A percentile compares a stretch with the other conserved stretches of the same genome.
Evolutionary conservation across 164 flowering plant genomes (phyloP).

Genomic region (Pachysandra terminalis): DNA sequence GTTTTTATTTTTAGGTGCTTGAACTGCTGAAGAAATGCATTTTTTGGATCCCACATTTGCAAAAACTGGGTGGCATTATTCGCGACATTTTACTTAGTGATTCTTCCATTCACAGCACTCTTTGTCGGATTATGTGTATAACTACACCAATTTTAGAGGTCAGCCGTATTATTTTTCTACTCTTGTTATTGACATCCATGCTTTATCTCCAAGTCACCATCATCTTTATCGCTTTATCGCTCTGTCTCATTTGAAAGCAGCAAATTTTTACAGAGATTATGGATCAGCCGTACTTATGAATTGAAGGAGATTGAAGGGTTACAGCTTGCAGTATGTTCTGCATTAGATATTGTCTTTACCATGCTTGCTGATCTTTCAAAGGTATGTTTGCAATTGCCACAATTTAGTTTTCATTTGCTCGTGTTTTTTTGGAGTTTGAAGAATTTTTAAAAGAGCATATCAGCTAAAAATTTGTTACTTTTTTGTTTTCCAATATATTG

Average conservation of each 20-base stretch:
- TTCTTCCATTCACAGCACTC: slow-evolving; percentile 69
- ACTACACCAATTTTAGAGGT: slow-evolving; percentile 73
- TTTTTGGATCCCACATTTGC: slow-evolving; percentile 25
- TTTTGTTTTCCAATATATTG: not conserved
- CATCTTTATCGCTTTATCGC: too few relatives aligned
- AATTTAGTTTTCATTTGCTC: not conserved
- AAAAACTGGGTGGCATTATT: slow-evolving; percentile 47
- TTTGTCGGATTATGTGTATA: slow-evolving; percentile 66
- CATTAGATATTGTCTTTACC: slow-evolving; percentile 52
- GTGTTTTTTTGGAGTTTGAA: too few relatives aligned
- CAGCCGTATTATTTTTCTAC: slow-evolving; percentile 10
- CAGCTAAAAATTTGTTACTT: not conserved
- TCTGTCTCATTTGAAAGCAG: not conserved
- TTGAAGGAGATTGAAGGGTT: slow-evolving; percentile 73
- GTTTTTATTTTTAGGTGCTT: slow-evolving; percentile 51
- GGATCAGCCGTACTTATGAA: slow-evolving; percentile 62
- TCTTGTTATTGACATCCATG: not conserved
- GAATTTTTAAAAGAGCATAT: not conserved
- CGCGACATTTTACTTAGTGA: slow-evolving; percentile 56
- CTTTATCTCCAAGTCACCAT: not conserved
- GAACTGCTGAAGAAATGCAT: slow-evolving; percentile 74
- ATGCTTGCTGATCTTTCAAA: slow-evolving; percentile 52
- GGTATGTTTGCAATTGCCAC: slow-evolving; percentile 35
- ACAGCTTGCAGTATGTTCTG: slow-evolving; percentile 61
- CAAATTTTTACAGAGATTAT: slow-evolving; percentile 48